Percentiles rank a stretch among this genome's conserved stretches.
Conservation (phyloP, 2,329 filamentous ascomycete genomes). For the Botrytis galanthina region DNA sequence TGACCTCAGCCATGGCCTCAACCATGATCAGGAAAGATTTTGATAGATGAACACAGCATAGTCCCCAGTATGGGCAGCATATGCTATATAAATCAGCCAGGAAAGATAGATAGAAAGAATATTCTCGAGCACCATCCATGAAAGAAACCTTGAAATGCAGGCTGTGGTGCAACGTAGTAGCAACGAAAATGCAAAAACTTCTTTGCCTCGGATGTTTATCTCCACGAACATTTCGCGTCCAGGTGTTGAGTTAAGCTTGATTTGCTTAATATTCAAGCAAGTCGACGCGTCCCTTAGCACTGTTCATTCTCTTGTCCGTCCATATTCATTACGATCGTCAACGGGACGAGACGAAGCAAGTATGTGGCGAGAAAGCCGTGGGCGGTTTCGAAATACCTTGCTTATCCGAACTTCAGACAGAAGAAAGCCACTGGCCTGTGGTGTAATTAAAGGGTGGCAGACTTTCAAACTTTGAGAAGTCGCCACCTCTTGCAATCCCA, state of each 20-base stretch:
- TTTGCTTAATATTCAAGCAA: not conserved
- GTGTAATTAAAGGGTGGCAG: constrained; percentile 13
- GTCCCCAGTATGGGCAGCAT: not conserved
- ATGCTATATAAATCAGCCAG: not conserved
- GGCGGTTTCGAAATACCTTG: constrained; percentile 1
- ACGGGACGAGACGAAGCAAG: not conserved
- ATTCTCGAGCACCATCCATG: constrained; percentile 12
- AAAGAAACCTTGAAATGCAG: not conserved
- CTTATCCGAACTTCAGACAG: not conserved
- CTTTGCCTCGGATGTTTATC: not conserved
- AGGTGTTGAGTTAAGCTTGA: constrained; percentile 3
- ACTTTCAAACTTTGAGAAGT: constrained; percentile 16
- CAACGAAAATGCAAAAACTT: constrained; percentile 16
- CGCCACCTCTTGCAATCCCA: constrained; percentile 13
- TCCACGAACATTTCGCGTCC: constrained; percentile 6
- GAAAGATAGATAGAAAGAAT: constrained; percentile 6
- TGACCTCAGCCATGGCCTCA: not conserved
- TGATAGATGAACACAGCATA: constrained; percentile 12
- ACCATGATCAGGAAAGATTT: not conserved
- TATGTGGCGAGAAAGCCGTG: constrained; percentile 4
- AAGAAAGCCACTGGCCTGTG: constrained; percentile 4
- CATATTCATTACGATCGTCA: not conserved
- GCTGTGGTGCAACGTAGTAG: constrained; percentile 12
- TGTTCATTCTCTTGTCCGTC: not conserved
- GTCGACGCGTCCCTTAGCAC: not conserved